Evolutionary conservation across 176 grass and related monocot genomes (phyloP).

Genomic region (Tuctoria greenei): DNA sequence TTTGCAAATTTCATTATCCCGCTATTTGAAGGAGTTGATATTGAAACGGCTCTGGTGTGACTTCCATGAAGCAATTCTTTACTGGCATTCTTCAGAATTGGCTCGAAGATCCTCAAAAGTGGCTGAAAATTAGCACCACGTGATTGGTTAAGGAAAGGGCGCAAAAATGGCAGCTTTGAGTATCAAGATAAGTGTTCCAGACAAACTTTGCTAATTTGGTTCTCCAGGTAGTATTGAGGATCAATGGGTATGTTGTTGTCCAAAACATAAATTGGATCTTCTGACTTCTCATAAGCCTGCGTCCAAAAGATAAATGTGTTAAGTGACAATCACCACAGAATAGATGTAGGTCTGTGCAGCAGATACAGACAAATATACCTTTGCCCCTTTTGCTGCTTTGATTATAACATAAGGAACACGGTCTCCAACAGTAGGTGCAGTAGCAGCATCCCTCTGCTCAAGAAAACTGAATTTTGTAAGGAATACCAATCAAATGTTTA

Average conservation of each 20-base stretch:
- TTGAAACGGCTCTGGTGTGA: constrained; percentile 90
- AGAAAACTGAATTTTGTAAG: constrained; percentile 41
- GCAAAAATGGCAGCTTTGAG: neutral
- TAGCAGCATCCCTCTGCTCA: constrained; percentile 90
- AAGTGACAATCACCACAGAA: constrained; percentile 12
- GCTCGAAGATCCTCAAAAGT: constrained; percentile 93
- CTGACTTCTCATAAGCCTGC: constrained; percentile 96
- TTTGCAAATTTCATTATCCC: constrained; percentile 99
- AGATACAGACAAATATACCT: constrained; percentile 48
- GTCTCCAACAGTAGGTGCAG: constrained; percentile 94
- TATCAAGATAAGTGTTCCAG: constrained; percentile 11
- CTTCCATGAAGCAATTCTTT: constrained; percentile 98
- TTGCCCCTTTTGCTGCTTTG: constrained; percentile 96
- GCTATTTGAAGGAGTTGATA: constrained; percentile 96
- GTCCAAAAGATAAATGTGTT: constrained; percentile 41
- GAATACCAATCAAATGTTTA: constrained; percentile 9
- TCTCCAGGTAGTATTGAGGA: constrained; percentile 96
- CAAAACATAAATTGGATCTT: constrained; percentile 98
- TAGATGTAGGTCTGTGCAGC: neutral
- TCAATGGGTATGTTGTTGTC: constrained; percentile 98
- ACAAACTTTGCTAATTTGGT: constrained; percentile 96
- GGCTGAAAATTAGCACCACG: constrained; percentile 52
- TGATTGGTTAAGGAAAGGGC: constrained; percentile 1
- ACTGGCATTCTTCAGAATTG: constrained; percentile 94
- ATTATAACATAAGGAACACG: constrained; percentile 98